phyloP scores from a whole-genome alignment of 306 rosid species.

The Begonia peltatifolia region DNA sequence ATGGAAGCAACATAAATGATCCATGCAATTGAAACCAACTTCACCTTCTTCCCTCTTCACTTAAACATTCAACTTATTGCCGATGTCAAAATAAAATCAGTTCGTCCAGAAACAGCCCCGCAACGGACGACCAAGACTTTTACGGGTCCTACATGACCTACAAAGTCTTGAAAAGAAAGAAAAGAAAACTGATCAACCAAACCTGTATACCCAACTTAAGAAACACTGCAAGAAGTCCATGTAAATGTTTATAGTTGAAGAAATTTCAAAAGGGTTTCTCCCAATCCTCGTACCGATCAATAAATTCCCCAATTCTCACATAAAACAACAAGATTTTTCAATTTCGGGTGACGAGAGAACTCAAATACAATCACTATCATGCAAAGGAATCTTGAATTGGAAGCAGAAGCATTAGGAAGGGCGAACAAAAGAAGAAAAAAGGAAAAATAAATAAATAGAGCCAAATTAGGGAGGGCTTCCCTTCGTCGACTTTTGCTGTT shows the following conservation, averaged over 20 bases:
- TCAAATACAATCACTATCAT: no score
- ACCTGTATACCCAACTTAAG: conserved; percentile 6
- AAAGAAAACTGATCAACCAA: conserved; percentile 22
- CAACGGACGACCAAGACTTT: neutral
- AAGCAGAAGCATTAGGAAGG: no score
- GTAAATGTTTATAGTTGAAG: neutral
- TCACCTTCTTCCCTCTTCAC: conserved; percentile 27
- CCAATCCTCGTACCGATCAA: conserved; percentile 27
- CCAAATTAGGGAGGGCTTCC: no score
- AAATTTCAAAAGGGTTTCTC: conserved; percentile 12
- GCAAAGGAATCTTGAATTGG: no score
- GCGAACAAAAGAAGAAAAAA: no score
- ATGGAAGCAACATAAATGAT: conserved; percentile 64
- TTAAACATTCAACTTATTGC: conserved; percentile 38
- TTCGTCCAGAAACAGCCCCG: conserved; percentile 5
- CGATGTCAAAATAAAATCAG: conserved; percentile 11
- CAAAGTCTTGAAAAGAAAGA: conserved; percentile 9
- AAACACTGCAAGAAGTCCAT: conserved; percentile 2
- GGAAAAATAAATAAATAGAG: no score
- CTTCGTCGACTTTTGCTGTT: no score
- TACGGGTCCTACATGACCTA: conserved; percentile 1
- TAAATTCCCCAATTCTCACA: conserved; percentile 14
- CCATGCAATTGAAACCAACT: conserved; percentile 46
- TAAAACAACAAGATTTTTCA: conserved; percentile 6
- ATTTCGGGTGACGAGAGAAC: no score